Conservation (phyloP, 805 yeast species). For the Kuraishia capsulata region DNA sequence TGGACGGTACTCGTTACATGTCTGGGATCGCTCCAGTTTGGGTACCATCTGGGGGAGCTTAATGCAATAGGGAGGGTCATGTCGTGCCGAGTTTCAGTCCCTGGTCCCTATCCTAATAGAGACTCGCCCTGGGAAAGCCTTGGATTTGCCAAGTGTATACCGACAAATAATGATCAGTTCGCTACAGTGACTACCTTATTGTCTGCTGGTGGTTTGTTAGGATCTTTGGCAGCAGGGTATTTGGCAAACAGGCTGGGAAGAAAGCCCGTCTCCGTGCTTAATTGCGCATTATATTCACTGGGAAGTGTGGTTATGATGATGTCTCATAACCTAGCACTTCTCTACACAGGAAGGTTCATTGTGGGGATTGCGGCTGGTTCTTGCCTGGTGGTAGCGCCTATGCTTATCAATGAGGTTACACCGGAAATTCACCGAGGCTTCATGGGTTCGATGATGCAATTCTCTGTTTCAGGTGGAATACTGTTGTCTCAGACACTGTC, state of each 20-base stretch:
- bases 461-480: constrained; percentile 30
- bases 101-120: constrained; percentile 14
- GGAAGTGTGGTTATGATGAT: constrained; percentile 23
- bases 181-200: constrained; percentile 65
- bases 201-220: constrained; percentile 67
- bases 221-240: constrained; percentile 54
- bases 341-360: constrained; percentile 24
- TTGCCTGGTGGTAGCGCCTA: constrained; percentile 29
- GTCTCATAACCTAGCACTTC: constrained; percentile 11
- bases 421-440: constrained; percentile 32
- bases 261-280: constrained; percentile 24
- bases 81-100: constrained; percentile 34
- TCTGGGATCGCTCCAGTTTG: constrained; percentile 73
- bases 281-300: constrained; percentile 14
- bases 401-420: constrained; percentile 28
- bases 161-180: constrained; percentile 39
- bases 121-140: constrained; percentile 30
- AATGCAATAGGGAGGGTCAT: constrained; percentile 71
- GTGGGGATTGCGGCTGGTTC: constrained; percentile 31
- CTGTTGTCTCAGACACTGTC: constrained; percentile 24
- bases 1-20: constrained; percentile 34
- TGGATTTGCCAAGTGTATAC: constrained; percentile 35
- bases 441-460: constrained; percentile 28
- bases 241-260: constrained; percentile 59
- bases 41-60: constrained; percentile 81